These are phyloP conservation scores for Arctium minus DNA, from an alignment of 129 eudicot species.

Conservation along the genomic window DNA sequence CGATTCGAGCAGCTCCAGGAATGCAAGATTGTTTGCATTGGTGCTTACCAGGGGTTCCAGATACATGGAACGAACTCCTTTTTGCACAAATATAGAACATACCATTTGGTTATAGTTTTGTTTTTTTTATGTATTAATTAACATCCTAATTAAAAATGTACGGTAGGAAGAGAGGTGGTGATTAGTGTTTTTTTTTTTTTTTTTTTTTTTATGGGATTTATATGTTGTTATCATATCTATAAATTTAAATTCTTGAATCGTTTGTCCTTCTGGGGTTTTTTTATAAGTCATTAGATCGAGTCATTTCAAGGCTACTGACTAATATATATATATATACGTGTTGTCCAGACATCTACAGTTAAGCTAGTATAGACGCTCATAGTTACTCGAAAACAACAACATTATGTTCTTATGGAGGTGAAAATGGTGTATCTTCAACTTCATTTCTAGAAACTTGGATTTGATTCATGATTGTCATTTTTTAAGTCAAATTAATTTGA, in stretches of 20 bases:
- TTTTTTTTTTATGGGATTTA: not conserved
- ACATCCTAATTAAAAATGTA: not conserved
- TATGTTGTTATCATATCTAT: not conserved
- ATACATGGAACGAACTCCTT: constrained; percentile 37
- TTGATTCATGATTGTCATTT: not conserved
- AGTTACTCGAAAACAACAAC: too few relatives aligned
- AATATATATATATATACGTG: too few relatives aligned
- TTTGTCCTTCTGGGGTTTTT: too few relatives aligned
- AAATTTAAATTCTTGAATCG: not conserved
- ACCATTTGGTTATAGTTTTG: not conserved
- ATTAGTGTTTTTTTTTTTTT: too few relatives aligned
- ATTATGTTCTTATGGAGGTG: too few relatives aligned
- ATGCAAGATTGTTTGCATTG: constrained; percentile 43
- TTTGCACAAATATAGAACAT: constrained; percentile 29
- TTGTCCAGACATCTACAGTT: too few relatives aligned
- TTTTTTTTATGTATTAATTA: not conserved
- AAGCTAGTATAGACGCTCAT: too few relatives aligned
- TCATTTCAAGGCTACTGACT: too few relatives aligned
- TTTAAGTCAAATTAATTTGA: too few relatives aligned
- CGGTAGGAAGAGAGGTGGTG: not conserved
- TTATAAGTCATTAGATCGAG: too few relatives aligned
- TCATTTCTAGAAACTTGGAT: not conserved
- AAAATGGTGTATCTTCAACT: not conserved
- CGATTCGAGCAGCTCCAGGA: constrained; percentile 22
- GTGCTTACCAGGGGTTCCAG: constrained; percentile 39